Evolutionary conservation across 2,329 filamentous ascomycete species (phyloP).

Genomic region (Talaromyces sp.): DNA sequence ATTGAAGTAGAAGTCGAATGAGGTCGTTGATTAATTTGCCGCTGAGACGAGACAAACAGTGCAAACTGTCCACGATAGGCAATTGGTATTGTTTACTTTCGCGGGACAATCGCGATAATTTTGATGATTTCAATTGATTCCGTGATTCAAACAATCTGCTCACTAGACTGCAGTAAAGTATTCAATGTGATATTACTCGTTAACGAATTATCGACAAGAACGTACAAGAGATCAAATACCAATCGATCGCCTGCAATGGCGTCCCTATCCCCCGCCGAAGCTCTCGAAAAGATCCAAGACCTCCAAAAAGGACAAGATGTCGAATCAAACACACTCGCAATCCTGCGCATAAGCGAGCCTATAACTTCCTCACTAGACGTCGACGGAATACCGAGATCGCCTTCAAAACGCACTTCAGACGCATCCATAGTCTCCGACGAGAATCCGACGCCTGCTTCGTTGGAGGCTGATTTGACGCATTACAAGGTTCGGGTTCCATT

Average conservation of each 20-base stretch:
- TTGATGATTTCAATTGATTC: not conserved
- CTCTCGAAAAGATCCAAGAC: conserved; percentile 47
- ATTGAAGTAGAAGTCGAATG: not conserved
- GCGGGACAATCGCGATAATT: not conserved
- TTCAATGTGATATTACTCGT: no score
- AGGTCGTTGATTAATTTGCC: not conserved
- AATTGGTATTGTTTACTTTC: conserved; percentile 12
- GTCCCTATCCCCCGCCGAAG: conserved; percentile 24
- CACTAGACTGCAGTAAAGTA: no score
- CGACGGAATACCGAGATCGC: conserved; percentile 27
- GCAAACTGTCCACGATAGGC: conserved; percentile 18
- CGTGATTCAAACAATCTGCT: not conserved
- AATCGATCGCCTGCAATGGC: conserved; percentile 18
- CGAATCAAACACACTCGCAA: conserved; percentile 52
- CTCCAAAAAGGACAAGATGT: conserved; percentile 32
- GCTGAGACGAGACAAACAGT: conserved; percentile 14
- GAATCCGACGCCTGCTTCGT: conserved; percentile 67
- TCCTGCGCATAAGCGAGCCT: conserved; percentile 73
- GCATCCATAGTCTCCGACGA: conserved; percentile 63
- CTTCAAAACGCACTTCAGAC: conserved; percentile 64
- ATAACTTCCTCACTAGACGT: conserved; percentile 51
- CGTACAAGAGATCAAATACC: no score
- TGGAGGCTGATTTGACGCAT: conserved; percentile 80
- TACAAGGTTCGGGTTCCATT: conserved; percentile 59
- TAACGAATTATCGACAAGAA: no score